A percentile compares a stretch with the other conserved stretches of the same genome.
phyloP scores from a whole-genome alignment of 2,329 filamentous ascomycete species.

The Lasiodiplodia gonubiensis region DNA sequence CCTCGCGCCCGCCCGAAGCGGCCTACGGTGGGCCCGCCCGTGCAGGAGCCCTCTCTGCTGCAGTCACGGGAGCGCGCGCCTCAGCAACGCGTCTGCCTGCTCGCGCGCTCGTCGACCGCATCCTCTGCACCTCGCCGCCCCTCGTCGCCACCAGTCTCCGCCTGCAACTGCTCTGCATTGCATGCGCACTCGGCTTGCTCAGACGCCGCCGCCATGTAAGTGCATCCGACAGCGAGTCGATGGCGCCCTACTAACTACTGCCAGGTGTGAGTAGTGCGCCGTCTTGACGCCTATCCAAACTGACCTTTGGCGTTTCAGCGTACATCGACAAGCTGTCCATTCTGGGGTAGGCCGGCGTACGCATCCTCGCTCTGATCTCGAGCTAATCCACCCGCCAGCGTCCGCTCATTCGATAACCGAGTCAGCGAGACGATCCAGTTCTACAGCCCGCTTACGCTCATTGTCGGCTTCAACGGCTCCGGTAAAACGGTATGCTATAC shows the following conservation, averaged over 20 bases:
- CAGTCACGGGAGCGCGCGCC: slow-evolving; percentile 14
- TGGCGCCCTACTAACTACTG: slow-evolving; percentile 16
- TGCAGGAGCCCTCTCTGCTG: background rate
- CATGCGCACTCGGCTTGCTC: background rate
- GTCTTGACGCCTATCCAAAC: background rate
- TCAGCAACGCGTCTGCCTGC: background rate
- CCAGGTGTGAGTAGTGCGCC: slow-evolving; percentile 25
- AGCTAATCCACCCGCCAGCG: slow-evolving; percentile 41
- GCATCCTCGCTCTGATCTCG: background rate
- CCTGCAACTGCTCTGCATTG: background rate
- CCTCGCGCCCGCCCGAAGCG: slow-evolving; percentile 12
- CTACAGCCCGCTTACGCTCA: slow-evolving; percentile 88
- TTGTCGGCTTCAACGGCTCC: slow-evolving; percentile 96
- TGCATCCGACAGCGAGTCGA: too few species aligned
- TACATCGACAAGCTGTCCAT: slow-evolving; percentile 91
- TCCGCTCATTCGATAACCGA: slow-evolving; percentile 84
- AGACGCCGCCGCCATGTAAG: slow-evolving; percentile 19
- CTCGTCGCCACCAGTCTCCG: background rate
- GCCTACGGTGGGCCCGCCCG: background rate
- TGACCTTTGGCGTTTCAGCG: slow-evolving; percentile 56
- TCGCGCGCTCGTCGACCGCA: background rate
- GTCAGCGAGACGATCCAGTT: slow-evolving; percentile 82
- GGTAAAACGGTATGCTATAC: slow-evolving; percentile 74
- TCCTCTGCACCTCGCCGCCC: background rate
- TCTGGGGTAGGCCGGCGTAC: slow-evolving; percentile 61